A percentile compares a stretch with the other conserved stretches of the same genome.
phyloP scores from a whole-genome alignment of 2,329 filamentous ascomycete species.

The Fusarium sp. region DNA sequence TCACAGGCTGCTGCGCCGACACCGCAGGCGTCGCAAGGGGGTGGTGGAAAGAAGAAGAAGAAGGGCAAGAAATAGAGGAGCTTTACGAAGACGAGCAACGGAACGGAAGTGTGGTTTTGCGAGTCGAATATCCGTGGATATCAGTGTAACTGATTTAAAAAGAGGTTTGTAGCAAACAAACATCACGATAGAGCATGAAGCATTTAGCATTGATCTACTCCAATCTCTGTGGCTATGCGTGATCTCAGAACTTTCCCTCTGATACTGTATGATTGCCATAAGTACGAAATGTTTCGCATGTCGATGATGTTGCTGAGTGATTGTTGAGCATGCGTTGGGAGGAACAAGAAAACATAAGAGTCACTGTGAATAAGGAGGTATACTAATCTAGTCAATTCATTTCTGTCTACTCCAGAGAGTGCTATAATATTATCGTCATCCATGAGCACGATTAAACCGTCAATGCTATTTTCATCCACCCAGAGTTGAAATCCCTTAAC shows the following conservation, averaged over 20 bases:
- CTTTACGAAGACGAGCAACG: background rate
- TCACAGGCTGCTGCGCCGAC: constrained; percentile 44
- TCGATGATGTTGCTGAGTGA: too few relatives aligned
- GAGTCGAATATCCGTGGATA: background rate
- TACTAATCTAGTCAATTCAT: constrained; percentile 38
- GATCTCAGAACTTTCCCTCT: too few relatives aligned
- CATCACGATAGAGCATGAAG: background rate
- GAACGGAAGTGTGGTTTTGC: background rate
- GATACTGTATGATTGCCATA: too few relatives aligned
- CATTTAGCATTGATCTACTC: background rate
- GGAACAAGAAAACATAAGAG: background rate
- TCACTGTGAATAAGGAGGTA: background rate
- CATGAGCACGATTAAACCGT: constrained; percentile 42
- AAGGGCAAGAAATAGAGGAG: constrained; percentile 62
- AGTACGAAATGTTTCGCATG: too few relatives aligned
- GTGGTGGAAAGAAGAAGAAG: constrained; percentile 71
- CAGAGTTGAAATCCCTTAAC: constrained; percentile 39
- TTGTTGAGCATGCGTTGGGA: too few relatives aligned
- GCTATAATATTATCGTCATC: constrained; percentile 46
- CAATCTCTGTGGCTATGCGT: background rate
- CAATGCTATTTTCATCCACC: constrained; percentile 46
- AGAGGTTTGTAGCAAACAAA: background rate
- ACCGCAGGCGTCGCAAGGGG: constrained; percentile 47
- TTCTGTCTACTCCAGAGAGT: constrained; percentile 36
- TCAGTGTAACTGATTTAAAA: background rate